Base-by-base conservation (phyloP, 2,329 filamentous ascomycete species). In the Cordyceps pruinosa region DNA sequence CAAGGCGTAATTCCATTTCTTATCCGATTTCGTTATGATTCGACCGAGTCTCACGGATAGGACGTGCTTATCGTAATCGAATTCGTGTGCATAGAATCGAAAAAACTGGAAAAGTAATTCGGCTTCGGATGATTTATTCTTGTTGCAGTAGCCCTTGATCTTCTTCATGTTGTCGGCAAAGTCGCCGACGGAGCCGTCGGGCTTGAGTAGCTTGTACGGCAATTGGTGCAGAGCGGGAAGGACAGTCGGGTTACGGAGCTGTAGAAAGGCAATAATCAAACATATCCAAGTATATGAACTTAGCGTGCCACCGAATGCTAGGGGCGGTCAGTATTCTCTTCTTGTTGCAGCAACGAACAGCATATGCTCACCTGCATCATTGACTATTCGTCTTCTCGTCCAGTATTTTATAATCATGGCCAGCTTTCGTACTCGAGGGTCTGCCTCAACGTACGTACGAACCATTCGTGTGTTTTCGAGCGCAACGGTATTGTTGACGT, bases 201-300 rank as follows among this genome's bases (percentile, higher is more conserved):
- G 74, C 21, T 80, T 78, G 10, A 81, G 73, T 23, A 69, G 58
- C 54, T 73, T 75, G 53, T 73, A 70, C 4, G 73, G 73, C 49
- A 82, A 75, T 66, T 91, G 86, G 69, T 97, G 94, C 34, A 99
- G 78, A 17, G 89, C 85, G 4, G 94, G 94, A 23, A 99, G 74
- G 56, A 99, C 83, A 0, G 93, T 89, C 17, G 90, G 89, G 59
- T 87, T 81, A 65, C 91, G 85, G 52, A 90, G 88, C 73, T 99
- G 94, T 26, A 99, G 80, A 68, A 97, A 99, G 64, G 91, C 95
- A 69, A 99, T 88, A 63, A 97, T 96, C 79, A 99, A 84, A 72
- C 94, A 99, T 69, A 97, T 97, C 94, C 94, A 99, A 23, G 94
- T 97, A 69, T 99, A 99, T 19, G 94, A 99, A 72, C 93, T 97